A percentile compares a stretch with the other conserved stretches of the same genome.
These are phyloP conservation scores for Rutidosis leptorrhynchoides DNA, from an alignment of 129 eudicot species.

Conservation along the genomic window DNA sequence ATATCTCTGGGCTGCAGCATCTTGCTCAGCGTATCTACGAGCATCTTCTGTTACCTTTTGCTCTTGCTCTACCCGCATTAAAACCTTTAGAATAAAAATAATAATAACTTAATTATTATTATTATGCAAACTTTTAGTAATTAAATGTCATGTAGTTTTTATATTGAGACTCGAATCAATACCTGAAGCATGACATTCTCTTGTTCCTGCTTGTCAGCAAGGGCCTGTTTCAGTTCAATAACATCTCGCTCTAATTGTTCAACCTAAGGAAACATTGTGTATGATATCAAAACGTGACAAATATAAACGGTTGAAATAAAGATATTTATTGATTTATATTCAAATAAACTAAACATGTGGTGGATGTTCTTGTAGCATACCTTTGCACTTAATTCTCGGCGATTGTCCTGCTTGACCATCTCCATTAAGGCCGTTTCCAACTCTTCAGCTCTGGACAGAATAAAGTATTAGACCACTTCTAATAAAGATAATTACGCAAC, in stretches of 20 bases:
- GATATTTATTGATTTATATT: not conserved
- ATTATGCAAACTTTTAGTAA: constrained; percentile 6
- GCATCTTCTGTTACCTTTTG: constrained; percentile 97
- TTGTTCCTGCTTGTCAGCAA: constrained; percentile 86
- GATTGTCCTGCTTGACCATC: constrained; percentile 96
- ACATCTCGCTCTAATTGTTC: constrained; percentile 79
- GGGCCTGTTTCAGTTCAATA: constrained; percentile 64
- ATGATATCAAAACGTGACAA: constrained; percentile 7
- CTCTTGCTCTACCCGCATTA: constrained; percentile 95
- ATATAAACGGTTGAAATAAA: not conserved
- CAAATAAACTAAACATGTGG: not conserved
- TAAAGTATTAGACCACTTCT: constrained; percentile 4
- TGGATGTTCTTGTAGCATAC: constrained; percentile 33
- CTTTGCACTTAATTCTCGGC: constrained; percentile 86
- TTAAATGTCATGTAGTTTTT: not conserved
- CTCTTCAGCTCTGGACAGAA: constrained; percentile 81
- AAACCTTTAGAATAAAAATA: constrained; percentile 41
- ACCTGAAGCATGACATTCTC: constrained; percentile 98
- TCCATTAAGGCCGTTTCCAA: constrained; percentile 97
- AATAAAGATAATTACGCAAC: constrained; percentile 2
- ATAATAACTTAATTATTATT: constrained; percentile 12
- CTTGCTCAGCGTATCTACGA: constrained; percentile 93
- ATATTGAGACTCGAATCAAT: constrained; percentile 17
- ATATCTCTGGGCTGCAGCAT: constrained; percentile 85
- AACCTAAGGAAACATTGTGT: constrained; percentile 45